Conservation (phyloP, 1,284 basidiomycete genomes). For the Entoloma clypeatum region DNA sequence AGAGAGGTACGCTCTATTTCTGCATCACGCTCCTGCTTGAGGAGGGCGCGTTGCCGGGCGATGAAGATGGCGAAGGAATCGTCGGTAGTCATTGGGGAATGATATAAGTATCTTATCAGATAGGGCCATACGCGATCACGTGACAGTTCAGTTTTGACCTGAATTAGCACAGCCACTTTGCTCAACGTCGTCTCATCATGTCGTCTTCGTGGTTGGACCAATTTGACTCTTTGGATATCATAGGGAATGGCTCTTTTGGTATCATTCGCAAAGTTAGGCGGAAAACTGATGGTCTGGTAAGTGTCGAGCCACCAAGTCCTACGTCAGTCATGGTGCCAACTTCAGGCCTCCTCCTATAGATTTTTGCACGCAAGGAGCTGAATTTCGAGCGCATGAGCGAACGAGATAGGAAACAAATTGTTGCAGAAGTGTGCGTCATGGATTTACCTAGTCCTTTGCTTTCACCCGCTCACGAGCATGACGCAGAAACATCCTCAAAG, state of each 20-base stretch:
- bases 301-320: constrained; percentile 28
- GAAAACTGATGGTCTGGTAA: constrained; percentile 79
- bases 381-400: constrained; percentile 94
- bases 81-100: constrained; percentile 32
- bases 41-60: constrained; percentile 62
- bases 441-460: constrained; percentile 18
- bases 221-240: constrained; percentile 87
- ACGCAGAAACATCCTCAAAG: constrained; percentile 89
- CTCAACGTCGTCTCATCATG: constrained; percentile 18
- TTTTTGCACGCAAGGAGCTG: constrained; percentile 92
- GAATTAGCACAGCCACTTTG: not conserved
- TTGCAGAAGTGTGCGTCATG: constrained; percentile 98
- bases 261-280: constrained; percentile 91
- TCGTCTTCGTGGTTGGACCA: constrained; percentile 54
- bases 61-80: constrained; percentile 60
- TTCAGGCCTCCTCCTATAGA: constrained; percentile 35
- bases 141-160: constrained; percentile 1
- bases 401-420: constrained; percentile 88
- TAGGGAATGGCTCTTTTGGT: constrained; percentile 97
- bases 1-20: constrained; percentile 82
- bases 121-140: too few relatives aligned
- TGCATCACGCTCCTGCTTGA: constrained; percentile 72
- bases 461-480: constrained; percentile 3
- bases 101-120: constrained; percentile 10
- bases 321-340: constrained; percentile 6